These are phyloP conservation scores for Suhomyces panamericanus DNA, from an alignment of 1,139 yeast genomes.

Conservation along the genomic window DNA sequence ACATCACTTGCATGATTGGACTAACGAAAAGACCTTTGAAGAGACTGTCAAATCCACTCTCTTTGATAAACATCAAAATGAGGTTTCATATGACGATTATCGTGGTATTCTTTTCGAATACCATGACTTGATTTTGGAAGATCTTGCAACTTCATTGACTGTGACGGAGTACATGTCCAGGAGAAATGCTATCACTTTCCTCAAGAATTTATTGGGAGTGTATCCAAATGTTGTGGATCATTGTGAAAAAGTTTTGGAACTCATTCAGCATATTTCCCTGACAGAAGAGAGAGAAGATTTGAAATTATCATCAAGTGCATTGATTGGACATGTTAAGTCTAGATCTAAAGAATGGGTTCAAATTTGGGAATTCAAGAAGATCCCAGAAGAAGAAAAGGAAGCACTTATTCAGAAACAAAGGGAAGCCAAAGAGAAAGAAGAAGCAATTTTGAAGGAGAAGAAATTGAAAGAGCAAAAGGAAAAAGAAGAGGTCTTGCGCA, in stretches of 20 bases:
- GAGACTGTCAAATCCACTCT: constrained; percentile 7
- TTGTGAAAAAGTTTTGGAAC: constrained; percentile 52
- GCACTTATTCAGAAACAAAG: constrained; percentile 26
- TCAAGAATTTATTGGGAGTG: constrained; percentile 63
- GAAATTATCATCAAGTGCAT: constrained; percentile 74
- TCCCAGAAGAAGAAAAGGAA: constrained; percentile 37
- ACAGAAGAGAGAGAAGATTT: constrained; percentile 77
- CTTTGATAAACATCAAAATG: constrained; percentile 14
- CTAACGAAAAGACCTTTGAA: constrained; percentile 24
- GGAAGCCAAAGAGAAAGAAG: constrained; percentile 19
- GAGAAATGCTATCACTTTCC: constrained; percentile 75
- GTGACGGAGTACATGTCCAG: constrained; percentile 75
- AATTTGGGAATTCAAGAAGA: constrained; percentile 55
- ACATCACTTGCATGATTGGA: constrained; percentile 47
- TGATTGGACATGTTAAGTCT: constrained; percentile 69
- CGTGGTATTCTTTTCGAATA: constrained; percentile 51
- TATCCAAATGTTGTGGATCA: constrained; percentile 75
- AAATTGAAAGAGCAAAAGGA: constrained; percentile 14
- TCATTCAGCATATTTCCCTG: constrained; percentile 49
- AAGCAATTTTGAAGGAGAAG: constrained; percentile 17
- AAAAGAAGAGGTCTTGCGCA: constrained; percentile 23
- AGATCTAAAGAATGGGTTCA: constrained; percentile 58
- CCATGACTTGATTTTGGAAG: constrained; percentile 51
- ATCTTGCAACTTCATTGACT: constrained; percentile 50
- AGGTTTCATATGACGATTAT: constrained; percentile 35